These are phyloP conservation scores for Suhomyces xylopsoci DNA, from an alignment of 805 yeast species.

Conservation along the genomic window DNA sequence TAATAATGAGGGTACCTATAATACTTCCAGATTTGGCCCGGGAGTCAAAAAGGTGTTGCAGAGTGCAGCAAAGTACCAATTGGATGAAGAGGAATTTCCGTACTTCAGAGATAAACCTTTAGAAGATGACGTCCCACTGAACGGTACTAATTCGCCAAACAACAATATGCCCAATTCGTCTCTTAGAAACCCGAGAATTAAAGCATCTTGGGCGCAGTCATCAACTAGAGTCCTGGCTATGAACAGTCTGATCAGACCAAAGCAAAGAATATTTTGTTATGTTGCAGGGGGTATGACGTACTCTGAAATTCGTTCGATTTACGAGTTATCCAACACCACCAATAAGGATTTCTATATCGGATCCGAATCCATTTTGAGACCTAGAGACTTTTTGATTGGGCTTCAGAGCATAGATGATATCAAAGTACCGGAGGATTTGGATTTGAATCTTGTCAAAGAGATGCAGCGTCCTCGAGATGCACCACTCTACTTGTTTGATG, in stretches of 20 bases:
- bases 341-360: constrained; percentile 81
- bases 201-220: constrained; percentile 71
- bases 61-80: constrained; percentile 45
- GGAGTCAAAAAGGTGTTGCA: constrained; percentile 60
- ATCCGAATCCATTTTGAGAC: constrained; percentile 67
- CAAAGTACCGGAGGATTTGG: constrained; percentile 41
- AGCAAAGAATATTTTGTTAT: constrained; percentile 74
- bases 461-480: constrained; percentile 31
- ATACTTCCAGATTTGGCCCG: constrained; percentile 71
- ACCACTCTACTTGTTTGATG: constrained; percentile 44
- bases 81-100: constrained; percentile 65
- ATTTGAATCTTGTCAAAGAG: constrained; percentile 35
- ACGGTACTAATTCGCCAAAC: neutral
- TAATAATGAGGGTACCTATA: constrained; percentile 50
- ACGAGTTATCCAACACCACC: constrained; percentile 59
- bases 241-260: constrained; percentile 14
- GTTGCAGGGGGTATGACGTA: constrained; percentile 89
- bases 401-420: constrained; percentile 38
- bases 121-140: constrained; percentile 37
- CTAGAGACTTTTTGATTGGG: constrained; percentile 46
- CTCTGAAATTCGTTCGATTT: constrained; percentile 73
- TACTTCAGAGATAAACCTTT: constrained; percentile 74
- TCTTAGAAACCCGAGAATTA: constrained; percentile 65
- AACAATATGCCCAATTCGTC: constrained; percentile 28
- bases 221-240: constrained; percentile 12